Base-by-base conservation (phyloP, 2,329 filamentous ascomycete genomes). In the Leptodontidium sp. region DNA sequence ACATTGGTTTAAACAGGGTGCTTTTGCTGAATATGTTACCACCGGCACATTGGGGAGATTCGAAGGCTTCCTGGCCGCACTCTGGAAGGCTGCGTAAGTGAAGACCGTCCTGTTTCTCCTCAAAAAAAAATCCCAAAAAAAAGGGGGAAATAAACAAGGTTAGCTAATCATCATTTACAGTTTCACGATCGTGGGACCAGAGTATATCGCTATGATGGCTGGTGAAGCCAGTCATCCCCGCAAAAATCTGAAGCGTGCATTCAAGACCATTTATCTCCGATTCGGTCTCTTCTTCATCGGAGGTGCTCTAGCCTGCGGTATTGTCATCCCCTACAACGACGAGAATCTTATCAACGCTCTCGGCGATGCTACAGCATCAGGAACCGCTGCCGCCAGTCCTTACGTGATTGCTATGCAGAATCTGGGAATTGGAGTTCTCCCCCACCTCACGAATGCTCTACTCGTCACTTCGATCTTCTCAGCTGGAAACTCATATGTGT, bases 241-340 rank as follows among this genome's bases (percentile, higher is more conserved):
- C 4, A 81, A 80, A 12, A 86, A 87, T 59, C 86, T 94, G 79
- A 90, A 90, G 40, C 85, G 84, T 58, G 91, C 91, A 0, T 93
- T 88, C 81, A 92, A 92, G 75, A 89, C 88, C 0, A 89, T 93
- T 7, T 93, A 92, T 80, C 91, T 89, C 77, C 88, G 92, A 55
- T 85, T 93, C 61, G 90, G 87, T 1, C 80, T 88, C 17, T 93
- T 93, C 80, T 93, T 93, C 79, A 84, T 93, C 29, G 84, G 90
- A 1, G 90, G 90, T 5, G 88, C 90, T 1, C 82, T 94, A 1
- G 85, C 84, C 35, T 86, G 91, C 29, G 90, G 89, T 21, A 90
- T 92, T 59, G 79, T 91, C 58, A 84, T 93, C 61, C 84, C 91
- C 3, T 89, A 88, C 77, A 86, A 92, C 68, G 88, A 92, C 74